phyloP scores from a whole-genome alignment of 2,329 filamentous ascomycete genomes.

The Blastomyces percursus region DNA sequence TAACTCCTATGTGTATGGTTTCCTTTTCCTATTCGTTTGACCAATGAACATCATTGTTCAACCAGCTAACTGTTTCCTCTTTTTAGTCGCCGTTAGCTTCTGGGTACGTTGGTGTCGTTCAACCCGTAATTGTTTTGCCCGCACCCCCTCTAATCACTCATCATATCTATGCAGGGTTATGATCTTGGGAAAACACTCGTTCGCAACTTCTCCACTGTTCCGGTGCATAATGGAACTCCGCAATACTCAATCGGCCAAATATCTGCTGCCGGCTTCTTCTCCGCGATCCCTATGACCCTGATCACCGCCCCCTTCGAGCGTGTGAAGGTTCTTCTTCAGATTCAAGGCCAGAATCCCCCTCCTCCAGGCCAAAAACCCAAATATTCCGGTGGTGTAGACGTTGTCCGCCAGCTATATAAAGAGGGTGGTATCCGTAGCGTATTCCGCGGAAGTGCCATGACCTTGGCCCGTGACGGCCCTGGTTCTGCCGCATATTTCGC shows the following conservation, averaged over 20 bases:
- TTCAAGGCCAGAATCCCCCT: slow-evolving; percentile 81
- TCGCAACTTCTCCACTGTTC: slow-evolving; percentile 51
- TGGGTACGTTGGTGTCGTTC: slow-evolving; percentile 38
- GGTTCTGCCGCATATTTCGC: slow-evolving; percentile 94
- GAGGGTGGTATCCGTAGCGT: slow-evolving; percentile 85
- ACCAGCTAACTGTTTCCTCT: slow-evolving; percentile 6
- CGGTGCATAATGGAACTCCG: slow-evolving; percentile 48
- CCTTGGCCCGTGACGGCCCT: slow-evolving; percentile 84
- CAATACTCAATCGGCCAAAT: slow-evolving; percentile 76
- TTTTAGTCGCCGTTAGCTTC: slow-evolving; percentile 53
- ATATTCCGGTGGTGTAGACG: slow-evolving; percentile 77
- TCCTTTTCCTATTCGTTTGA: slow-evolving; percentile 8
- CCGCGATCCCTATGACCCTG: slow-evolving; percentile 89
- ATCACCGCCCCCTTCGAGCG: slow-evolving; percentile 99
- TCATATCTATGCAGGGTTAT: slow-evolving; percentile 64
- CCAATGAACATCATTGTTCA: background rate
- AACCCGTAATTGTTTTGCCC: background rate
- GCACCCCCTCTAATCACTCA: background rate
- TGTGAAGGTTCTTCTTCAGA: slow-evolving; percentile 95
- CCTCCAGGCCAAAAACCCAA: slow-evolving; percentile 84
- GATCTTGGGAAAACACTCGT: slow-evolving; percentile 90
- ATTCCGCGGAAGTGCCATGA: slow-evolving; percentile 83
- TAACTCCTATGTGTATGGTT: slow-evolving; percentile 94
- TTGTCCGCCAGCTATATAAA: slow-evolving; percentile 84
- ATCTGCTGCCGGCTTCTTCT: slow-evolving; percentile 91